Conservation (phyloP, 2,329 filamentous ascomycete genomes). For the Thermothelomyces thermophilus region DNA sequence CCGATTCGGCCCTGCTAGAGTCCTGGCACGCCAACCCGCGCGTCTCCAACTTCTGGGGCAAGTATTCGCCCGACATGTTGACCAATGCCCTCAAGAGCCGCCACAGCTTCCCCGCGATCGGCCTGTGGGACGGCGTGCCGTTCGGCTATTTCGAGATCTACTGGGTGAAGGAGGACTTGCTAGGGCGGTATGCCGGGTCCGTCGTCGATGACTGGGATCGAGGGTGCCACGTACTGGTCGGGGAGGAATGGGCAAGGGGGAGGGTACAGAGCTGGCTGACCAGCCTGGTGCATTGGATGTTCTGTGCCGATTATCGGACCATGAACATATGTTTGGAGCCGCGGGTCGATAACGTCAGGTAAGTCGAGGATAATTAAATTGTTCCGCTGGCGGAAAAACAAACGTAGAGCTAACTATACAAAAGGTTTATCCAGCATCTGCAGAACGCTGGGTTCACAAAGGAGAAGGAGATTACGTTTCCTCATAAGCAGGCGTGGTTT, state of each 20-base stretch:
- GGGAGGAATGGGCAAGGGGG: slow-evolving; percentile 86
- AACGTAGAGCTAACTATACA: slow-evolving; percentile 2
- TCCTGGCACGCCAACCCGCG: slow-evolving; percentile 85
- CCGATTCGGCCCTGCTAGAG: slow-evolving; percentile 59
- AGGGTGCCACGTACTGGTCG: slow-evolving; percentile 81
- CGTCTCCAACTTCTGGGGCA: slow-evolving; percentile 80
- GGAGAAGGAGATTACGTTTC: slow-evolving; percentile 77
- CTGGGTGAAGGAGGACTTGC: slow-evolving; percentile 87
- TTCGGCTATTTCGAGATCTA: slow-evolving; percentile 98
- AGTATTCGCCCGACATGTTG: slow-evolving; percentile 60
- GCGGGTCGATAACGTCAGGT: slow-evolving; percentile 86
- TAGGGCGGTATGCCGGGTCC: slow-evolving; percentile 61
- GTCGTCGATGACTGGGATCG: slow-evolving; percentile 71
- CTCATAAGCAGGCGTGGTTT: slow-evolving; percentile 87
- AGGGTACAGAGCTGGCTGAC: slow-evolving; percentile 77
- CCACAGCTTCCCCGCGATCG: slow-evolving; percentile 86
- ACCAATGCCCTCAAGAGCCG: slow-evolving; percentile 54
- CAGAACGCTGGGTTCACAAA: slow-evolving; percentile 73
- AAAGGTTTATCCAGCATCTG: slow-evolving; percentile 65
- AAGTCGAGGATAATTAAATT: no score
- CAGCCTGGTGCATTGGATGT: slow-evolving; percentile 80
- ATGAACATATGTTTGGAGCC: slow-evolving; percentile 82
- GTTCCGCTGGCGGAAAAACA: no score
- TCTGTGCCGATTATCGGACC: slow-evolving; percentile 70
- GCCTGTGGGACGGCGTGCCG: slow-evolving; percentile 87